Evolutionary conservation across 2,329 filamentous ascomycete species (phyloP).

Genomic region (Aspergillus fumigatiaffinis): DNA sequence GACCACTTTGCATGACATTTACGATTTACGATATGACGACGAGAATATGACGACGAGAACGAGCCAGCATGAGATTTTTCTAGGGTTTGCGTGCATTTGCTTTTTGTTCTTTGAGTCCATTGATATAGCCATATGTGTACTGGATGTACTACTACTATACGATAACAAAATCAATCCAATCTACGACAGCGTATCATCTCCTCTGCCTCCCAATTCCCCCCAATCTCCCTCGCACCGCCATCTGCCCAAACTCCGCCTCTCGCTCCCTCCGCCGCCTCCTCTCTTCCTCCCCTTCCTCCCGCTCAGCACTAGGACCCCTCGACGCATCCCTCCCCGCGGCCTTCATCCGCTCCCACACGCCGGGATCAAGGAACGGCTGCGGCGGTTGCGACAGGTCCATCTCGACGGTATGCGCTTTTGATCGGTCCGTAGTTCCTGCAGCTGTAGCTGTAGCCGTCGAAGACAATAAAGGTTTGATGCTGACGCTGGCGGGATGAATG

Average conservation of each 20-base stretch:
- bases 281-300: conserved; percentile 11
- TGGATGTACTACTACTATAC: background rate
- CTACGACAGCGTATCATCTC: background rate
- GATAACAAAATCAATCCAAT: background rate
- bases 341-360: conserved; percentile 27
- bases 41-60: no score
- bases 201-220: conserved; percentile 3
- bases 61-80: no score
- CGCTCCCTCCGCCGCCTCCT: conserved; percentile 16
- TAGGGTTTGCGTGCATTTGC: no score
- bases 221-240: conserved; percentile 30
- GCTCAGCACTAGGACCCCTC: no score
- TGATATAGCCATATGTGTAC: no score
- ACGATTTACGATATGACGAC: no score
- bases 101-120: no score
- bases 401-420: conserved; percentile 16
- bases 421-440: background rate
- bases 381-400: conserved; percentile 30
- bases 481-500: conserved; percentile 6
- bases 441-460: background rate
- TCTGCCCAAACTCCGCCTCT: conserved; percentile 29
- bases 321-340: conserved; percentile 7
- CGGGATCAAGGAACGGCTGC: conserved; percentile 40
- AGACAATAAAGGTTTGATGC: background rate
- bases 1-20: no score